These are phyloP conservation scores for Xerocomellus chrysenteron DNA, from an alignment of 768 basidiomycete genomes.

Conservation along the genomic window DNA sequence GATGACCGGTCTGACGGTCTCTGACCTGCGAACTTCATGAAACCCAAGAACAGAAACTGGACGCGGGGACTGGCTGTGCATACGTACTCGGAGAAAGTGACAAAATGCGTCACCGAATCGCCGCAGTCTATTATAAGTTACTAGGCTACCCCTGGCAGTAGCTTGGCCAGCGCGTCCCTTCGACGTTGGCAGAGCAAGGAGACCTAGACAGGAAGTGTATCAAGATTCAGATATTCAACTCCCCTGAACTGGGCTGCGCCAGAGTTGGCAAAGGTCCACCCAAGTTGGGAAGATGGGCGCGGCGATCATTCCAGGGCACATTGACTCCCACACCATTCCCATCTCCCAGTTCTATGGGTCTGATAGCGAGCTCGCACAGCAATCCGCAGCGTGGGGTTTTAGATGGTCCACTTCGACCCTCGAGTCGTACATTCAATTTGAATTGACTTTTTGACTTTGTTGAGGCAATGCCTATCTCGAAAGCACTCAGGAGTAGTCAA, in stretches of 20 bases:
- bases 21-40: background rate
- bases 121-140: background rate
- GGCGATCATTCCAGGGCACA: background rate
- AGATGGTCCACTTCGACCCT: background rate
- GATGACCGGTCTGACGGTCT: background rate
- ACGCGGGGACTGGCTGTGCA: background rate
- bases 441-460: background rate
- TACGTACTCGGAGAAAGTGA: background rate
- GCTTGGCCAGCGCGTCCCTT: background rate
- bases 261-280: background rate
- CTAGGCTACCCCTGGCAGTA: background rate
- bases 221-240: too few relatives aligned
- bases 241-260: background rate
- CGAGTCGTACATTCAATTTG: background rate
- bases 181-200: background rate
- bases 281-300: background rate
- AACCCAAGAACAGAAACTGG: background rate
- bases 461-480: background rate
- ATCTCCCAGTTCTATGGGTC: background rate
- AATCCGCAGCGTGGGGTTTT: constrained; percentile 10
- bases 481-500: background rate
- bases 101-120: background rate
- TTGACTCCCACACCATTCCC: background rate
- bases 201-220: background rate
- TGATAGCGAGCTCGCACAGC: background rate